Base-by-base conservation (phyloP, 2,329 filamentous ascomycete species). In the Hyphodiscus sp. region DNA sequence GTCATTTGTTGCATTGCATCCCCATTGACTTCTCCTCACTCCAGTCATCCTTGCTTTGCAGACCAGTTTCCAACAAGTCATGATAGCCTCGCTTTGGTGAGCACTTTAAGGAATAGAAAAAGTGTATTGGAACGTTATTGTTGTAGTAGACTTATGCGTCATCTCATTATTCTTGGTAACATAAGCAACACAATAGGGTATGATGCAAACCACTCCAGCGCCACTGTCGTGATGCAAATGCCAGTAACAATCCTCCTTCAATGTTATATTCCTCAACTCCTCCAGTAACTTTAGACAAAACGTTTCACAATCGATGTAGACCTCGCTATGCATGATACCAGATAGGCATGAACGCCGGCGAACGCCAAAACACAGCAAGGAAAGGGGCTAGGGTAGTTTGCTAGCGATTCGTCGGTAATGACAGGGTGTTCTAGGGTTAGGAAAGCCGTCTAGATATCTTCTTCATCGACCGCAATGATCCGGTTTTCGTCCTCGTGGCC, bases 271-370 rank as follows among this genome's bases (percentile, higher is more conserved):
- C 33, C 16, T n/a, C 33, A 38, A 38, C 33, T 38, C 16, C 33
- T 38, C 4, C 33, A 15, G 33, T 38, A 38, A 38, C 13, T 10
- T 38, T 38, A 38, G 33, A 23, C 26, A 52, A 54, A 43, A 53
- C 33, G 5, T 38, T 50, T 38, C 33, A 38, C 33, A 38, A n/a
- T 38, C 11, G 13, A 38, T 38, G 16, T 38, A 26, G 23, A 42
- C 54, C 45, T 60, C 56, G 59, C 59, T 57, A 57, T 61, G 57
- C 52, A 52, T 55, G 47, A 56, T 19, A 45, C 7, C 43, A 20
- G 20, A 26, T 26, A 47, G 23, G 29, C 13, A 26, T 23, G 11
- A 38, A 15, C 5, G 33, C 33, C 33, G 11, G 33, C 13, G 30
- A 50, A 47, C 43, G 43, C 48, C 45, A 44, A 47, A 23, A n/a